Evolutionary conservation across 2,329 filamentous ascomycete species (phyloP), one percentile per base, ranked within the genome.

Genomic region (Sporothrix protearum): DNA sequence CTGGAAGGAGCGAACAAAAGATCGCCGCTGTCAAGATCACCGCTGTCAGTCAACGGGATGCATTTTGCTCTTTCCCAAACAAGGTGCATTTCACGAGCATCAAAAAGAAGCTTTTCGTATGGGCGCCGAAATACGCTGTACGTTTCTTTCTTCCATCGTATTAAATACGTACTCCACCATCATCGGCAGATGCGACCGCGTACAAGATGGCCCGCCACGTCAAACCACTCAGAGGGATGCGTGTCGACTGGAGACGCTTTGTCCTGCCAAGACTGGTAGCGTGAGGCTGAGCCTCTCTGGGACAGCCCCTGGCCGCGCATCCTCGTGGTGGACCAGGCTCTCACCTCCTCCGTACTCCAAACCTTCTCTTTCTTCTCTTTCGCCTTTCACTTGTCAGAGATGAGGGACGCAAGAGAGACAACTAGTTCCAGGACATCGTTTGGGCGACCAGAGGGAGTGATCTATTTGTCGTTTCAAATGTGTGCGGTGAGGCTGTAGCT

Each of bases 201-300:
- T 25, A 19, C 7, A 14, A 22, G n/a, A 42, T 36, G 30, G 10
- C n/a, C 19, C 8, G 30, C 30, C 57, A 63, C 57, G 57, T 63
- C 57, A 63, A 63, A 14, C 57, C n/a, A n/a, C 39, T 59, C n/a
- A n/a, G 14, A 36, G 57, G 57, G 19, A 61, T 61, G 33, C 33
- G 22, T 30, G 61, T 66, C 33, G 53, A 36, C 28, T 19, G 19
- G 6, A 22, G 45, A 47, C 22, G 36, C 61, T 45, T 28, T 64
- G 36, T n/a, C 47, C 53, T 57, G 71, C 69, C 71, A 73, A 72
- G 68, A 19, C 39, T 30, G 16, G 53, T 72, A 72, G 71, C 61
- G 68, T 70, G 71, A 72, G 71, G 71, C 71, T 72, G 71, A 49
- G 71, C 61, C 66, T 30, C 19, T 67, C 39, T 66, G 22, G 39